Evolutionary conservation across 2,329 filamentous ascomycete genomes (phyloP), one percentile per base, ranked within the genome.

Genomic region (Alternaria rosae): DNA sequence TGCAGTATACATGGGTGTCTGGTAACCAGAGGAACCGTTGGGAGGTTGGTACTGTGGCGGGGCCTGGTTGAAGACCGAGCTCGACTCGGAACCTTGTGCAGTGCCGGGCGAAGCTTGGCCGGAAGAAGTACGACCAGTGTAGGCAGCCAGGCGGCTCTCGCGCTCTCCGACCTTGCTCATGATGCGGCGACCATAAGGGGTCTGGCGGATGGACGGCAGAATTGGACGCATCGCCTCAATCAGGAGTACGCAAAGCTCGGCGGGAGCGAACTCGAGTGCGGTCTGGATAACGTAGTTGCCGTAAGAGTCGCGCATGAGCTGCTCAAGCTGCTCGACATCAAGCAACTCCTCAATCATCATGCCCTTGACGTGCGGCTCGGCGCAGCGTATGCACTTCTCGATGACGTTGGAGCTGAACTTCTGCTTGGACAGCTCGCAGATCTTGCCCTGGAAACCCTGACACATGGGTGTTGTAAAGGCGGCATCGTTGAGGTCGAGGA

Each of bases 331-430:
- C 60, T 86, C 85, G 4, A 90, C 87, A 9, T 82, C 78, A 52
- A 91, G 84, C 76, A 99, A 90, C 82, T 98, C 95, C 35, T 91
- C 88, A 61, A 97, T 91, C 81, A 99, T 90, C 79, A 90, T 85
- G 71, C 93, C 91, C 77, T 91, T 93, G 54, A 91, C 91, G 10
- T 87, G 84, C 23, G 88, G 84, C 62, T 91, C 88, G 35, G 94
- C 90, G 76, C 93, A 97, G 59, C 95, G 93, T 61, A 98, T 82
- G 70, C 82, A 85, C 79, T 99, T 99, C 84, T 99, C 95, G 66
- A 99, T 94, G 60, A 99, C 95, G 72, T 99, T 99, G 74, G 95
- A 98, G 82, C 93, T 97, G 84, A 99, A 99, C 82, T 99, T 99
- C 84, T 99, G 95, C 78, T 93, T 94, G 6, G 95, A 98, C 15